These are phyloP conservation scores for Chlorella variabilis DNA, from an alignment of 163 green algal genomes.

Conservation along the genomic window DNA sequence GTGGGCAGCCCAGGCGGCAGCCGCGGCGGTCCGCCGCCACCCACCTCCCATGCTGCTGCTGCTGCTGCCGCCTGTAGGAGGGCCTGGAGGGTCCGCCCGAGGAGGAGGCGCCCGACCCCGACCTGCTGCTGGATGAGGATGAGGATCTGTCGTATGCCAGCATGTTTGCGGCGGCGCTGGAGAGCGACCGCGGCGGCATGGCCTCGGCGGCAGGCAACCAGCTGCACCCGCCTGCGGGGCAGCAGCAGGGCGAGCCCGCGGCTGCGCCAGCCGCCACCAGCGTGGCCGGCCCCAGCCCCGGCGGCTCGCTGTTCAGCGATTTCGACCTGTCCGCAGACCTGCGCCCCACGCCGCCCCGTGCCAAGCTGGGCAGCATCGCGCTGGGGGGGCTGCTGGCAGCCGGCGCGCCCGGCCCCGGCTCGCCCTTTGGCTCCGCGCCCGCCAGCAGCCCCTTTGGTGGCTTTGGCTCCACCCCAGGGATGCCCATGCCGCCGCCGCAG, in stretches of 20 bases:
- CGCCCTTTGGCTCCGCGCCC: conserved; percentile 13
- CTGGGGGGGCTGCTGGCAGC: conserved; percentile 45
- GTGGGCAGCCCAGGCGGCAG: not conserved
- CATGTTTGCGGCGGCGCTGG: conserved; percentile 56
- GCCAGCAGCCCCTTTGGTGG: conserved; percentile 18
- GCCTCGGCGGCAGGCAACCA: too few species aligned
- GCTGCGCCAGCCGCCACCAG: not conserved
- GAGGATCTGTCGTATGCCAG: conserved; percentile 61
- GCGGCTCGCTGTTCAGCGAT: conserved; percentile 24
- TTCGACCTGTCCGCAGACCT: not conserved
- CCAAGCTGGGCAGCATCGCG: conserved; percentile 47
- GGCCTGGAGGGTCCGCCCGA: conserved; percentile 46
- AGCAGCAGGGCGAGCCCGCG: not conserved
- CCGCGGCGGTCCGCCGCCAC: too few species aligned
- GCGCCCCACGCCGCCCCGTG: conserved; percentile 6
- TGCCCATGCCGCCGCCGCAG: not conserved
- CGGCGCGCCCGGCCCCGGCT: conserved; percentile 34
- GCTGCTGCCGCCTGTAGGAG: conserved; percentile 29
- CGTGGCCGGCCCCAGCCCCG: not conserved
- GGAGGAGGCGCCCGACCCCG: conserved; percentile 29
- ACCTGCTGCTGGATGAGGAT: conserved; percentile 39
- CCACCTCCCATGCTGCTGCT: not conserved
- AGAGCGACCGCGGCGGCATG: not conserved
- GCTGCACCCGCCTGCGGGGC: not conserved
- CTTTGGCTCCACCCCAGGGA: not conserved